phyloP scores from a whole-genome alignment of 148 eudicot genomes.

The Polygonum aviculare region DNA sequence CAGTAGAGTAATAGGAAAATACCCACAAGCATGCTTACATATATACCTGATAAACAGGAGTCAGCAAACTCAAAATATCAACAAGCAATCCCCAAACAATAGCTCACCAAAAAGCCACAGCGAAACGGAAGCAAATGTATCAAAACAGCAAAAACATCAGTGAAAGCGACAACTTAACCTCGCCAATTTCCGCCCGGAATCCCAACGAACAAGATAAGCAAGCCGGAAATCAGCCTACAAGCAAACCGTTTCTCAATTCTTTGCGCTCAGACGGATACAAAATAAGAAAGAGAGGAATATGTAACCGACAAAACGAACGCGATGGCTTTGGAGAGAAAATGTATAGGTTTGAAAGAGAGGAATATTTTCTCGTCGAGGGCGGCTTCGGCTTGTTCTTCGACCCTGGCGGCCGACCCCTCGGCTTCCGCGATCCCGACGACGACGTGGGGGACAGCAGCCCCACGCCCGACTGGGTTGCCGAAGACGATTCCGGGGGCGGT shows the following conservation, averaged over 20 bases:
- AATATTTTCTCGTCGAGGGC: too few species aligned
- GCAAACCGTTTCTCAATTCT: not conserved
- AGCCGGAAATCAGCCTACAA: slow-evolving; percentile 45
- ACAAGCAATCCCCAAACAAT: not conserved
- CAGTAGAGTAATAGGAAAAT: slow-evolving; percentile 64
- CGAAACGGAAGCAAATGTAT: not conserved
- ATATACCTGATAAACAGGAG: slow-evolving; percentile 37
- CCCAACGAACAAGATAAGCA: slow-evolving; percentile 47
- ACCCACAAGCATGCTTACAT: slow-evolving; percentile 75
- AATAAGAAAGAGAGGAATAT: not conserved
- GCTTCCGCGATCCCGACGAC: slow-evolving; percentile 1
- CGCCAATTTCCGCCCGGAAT: slow-evolving; percentile 62
- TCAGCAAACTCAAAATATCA: not conserved
- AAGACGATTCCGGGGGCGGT: not conserved
- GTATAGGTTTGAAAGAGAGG: too few species aligned
- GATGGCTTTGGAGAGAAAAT: slow-evolving; percentile 44
- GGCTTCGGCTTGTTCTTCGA: slow-evolving; percentile 32
- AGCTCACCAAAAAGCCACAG: not conserved
- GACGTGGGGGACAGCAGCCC: not conserved
- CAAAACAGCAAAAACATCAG: not conserved
- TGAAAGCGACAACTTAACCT: slow-evolving; percentile 28
- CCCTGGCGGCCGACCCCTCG: slow-evolving; percentile 31
- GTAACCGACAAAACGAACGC: slow-evolving; percentile 24
- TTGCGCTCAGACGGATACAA: not conserved
- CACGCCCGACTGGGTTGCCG: not conserved